Conservation (phyloP, 2,329 filamentous ascomycete species). For the Geosmithia flava region DNA sequence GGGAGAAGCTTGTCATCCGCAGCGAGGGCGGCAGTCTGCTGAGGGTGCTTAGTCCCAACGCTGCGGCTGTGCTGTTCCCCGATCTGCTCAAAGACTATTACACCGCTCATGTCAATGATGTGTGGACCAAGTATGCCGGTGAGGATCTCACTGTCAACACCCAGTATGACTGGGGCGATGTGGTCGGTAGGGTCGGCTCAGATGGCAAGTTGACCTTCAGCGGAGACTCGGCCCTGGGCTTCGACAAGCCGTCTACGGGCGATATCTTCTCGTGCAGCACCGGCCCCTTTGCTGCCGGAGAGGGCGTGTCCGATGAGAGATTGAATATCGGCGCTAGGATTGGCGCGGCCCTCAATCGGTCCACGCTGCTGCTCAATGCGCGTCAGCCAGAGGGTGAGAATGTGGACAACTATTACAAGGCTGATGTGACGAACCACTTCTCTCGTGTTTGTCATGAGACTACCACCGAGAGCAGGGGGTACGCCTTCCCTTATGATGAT, state of each 20-base stretch:
- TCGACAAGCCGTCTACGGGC: slow-evolving; percentile 30
- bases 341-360: slow-evolving; percentile 63
- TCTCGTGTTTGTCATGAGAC: slow-evolving; percentile 49
- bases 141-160: slow-evolving; percentile 38
- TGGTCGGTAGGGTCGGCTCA: slow-evolving; percentile 26
- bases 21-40: slow-evolving; percentile 22
- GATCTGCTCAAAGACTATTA: slow-evolving; percentile 38
- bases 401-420: slow-evolving; percentile 37
- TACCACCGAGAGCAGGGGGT: slow-evolving; percentile 47
- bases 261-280: slow-evolving; percentile 41
- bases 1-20: slow-evolving; percentile 37
- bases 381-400: slow-evolving; percentile 39
- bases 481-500: slow-evolving; percentile 63
- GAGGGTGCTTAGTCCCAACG: slow-evolving; percentile 41
- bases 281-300: slow-evolving; percentile 41
- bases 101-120: slow-evolving; percentile 32
- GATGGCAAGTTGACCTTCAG: slow-evolving; percentile 26
- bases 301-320: slow-evolving; percentile 28
- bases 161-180: slow-evolving; percentile 37
- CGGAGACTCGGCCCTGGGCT: slow-evolving; percentile 18
- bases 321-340: slow-evolving; percentile 61
- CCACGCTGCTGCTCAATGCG: slow-evolving; percentile 46
- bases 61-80: slow-evolving; percentile 28
- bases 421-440: slow-evolving; percentile 52
- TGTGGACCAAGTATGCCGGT: slow-evolving; percentile 35